Percentiles rank a stretch among this genome's conserved stretches.
Evolutionary conservation across 768 basidiomycete species (phyloP).

Genomic region (Trametes maxima): DNA sequence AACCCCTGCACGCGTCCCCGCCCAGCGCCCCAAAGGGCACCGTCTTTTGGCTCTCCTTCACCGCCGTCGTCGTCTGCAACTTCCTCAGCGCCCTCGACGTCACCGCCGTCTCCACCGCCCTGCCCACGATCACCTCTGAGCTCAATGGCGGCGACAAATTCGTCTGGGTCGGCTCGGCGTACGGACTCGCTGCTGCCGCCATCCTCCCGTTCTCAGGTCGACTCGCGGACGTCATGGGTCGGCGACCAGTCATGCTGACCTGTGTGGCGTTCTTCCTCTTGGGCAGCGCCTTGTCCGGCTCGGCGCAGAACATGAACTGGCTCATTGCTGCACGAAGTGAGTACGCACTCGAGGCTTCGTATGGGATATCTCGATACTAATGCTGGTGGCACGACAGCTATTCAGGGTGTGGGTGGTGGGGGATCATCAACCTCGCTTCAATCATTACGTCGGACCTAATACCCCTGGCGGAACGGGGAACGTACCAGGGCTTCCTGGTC

Average conservation of each 20-base stretch:
- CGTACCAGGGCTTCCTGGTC: constrained; percentile 17
- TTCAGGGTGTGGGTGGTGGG: constrained; percentile 33
- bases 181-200: constrained; percentile 38
- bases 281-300: constrained; percentile 44
- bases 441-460: constrained; percentile 32
- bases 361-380: too few species aligned
- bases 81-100: constrained; percentile 18
- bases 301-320: constrained; percentile 42
- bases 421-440: constrained; percentile 24
- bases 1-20: neutral
- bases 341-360: neutral
- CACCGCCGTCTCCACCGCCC: constrained; percentile 8
- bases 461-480: constrained; percentile 37
- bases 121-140: constrained; percentile 7
- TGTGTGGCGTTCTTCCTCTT: constrained; percentile 38
- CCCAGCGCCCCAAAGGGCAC: neutral
- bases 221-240: constrained; percentile 32
- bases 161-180: constrained; percentile 35
- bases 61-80: constrained; percentile 6
- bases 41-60: constrained; percentile 11
- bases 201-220: constrained; percentile 34
- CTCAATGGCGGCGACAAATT: constrained; percentile 25
- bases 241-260: constrained; percentile 35
- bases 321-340: constrained; percentile 38
- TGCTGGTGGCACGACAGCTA: constrained; percentile 25